A percentile compares a stretch with the other conserved stretches of the same genome.
Evolutionary conservation across 176 grass and related monocot genomes (phyloP).

Genomic region (Rhipidocladum racemiflorum): DNA sequence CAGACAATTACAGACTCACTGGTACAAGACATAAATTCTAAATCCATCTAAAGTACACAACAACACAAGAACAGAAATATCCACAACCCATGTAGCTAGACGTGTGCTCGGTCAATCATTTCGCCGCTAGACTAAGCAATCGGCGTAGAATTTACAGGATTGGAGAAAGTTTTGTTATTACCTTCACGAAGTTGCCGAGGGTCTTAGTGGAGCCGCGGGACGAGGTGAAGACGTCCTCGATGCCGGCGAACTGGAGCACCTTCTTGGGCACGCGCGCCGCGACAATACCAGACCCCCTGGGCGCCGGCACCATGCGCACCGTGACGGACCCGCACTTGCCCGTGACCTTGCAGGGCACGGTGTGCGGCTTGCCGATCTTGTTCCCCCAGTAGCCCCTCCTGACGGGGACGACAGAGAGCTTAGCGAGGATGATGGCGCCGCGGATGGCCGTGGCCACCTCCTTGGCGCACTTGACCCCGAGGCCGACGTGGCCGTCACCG

Average conservation of each 20-base stretch:
- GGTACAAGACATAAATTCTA: not conserved
- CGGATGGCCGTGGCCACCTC: constrained; percentile 73
- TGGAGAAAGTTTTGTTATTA: not conserved
- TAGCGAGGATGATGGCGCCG: constrained; percentile 73
- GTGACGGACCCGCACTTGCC: constrained; percentile 70
- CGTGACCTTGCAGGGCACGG: constrained; percentile 76
- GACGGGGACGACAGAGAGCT: constrained; percentile 59
- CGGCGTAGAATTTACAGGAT: too few relatives aligned
- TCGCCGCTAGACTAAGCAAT: not conserved
- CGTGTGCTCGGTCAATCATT: not conserved
- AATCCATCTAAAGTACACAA: not conserved
- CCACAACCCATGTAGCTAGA: not conserved
- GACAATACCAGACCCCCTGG: constrained; percentile 67
- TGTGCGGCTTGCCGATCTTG: constrained; percentile 69
- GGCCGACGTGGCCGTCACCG: constrained; percentile 59
- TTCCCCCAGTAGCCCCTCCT: constrained; percentile 80
- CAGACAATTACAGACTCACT: not conserved
- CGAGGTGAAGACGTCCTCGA: constrained; percentile 77
- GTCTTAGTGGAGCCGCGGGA: constrained; percentile 78
- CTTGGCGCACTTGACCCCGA: constrained; percentile 79
- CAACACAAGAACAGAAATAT: not conserved
- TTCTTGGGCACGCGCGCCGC: constrained; percentile 76
- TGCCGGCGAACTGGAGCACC: constrained; percentile 80
- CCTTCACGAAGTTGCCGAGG: constrained; percentile 89
- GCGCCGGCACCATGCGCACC: constrained; percentile 76